These are phyloP conservation scores for Rubia balearica DNA, from an alignment of 305 asterid genomes.

Conservation along the genomic window DNA sequence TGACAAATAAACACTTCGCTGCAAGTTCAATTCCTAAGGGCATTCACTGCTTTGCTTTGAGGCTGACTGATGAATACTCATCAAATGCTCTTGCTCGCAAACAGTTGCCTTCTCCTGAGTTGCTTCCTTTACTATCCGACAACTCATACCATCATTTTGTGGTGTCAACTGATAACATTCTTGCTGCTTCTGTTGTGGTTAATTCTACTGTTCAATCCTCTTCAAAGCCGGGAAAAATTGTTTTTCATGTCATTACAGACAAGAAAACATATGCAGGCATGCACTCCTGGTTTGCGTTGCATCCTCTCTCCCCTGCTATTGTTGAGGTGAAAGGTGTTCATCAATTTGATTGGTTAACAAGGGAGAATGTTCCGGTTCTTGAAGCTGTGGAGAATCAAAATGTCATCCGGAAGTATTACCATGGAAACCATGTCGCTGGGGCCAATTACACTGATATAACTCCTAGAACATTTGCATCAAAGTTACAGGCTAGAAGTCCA, in stretches of 20 bases:
- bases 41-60: constrained; percentile 82
- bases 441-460: constrained; percentile 87
- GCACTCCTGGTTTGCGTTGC: constrained; percentile 99
- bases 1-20: constrained; percentile 91
- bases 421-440: constrained; percentile 91
- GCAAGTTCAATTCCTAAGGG: constrained; percentile 92
- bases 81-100: constrained; percentile 97
- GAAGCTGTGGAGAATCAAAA: constrained; percentile 92
- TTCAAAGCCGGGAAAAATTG: constrained; percentile 61
- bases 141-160: constrained; percentile 86
- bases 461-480: constrained; percentile 88
- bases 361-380: constrained; percentile 97
- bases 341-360: constrained; percentile 97
- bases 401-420: constrained; percentile 86
- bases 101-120: constrained; percentile 97
- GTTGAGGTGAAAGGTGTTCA: constrained; percentile 96
- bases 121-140: constrained; percentile 90
- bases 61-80: constrained; percentile 94
- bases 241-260: constrained; percentile 96
- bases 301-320: constrained; percentile 81
- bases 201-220: constrained; percentile 77
- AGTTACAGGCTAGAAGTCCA: constrained; percentile 94
- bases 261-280: constrained; percentile 99
- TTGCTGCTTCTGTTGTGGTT: constrained; percentile 96
- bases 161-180: constrained; percentile 86